These are phyloP conservation scores for Hypholoma fasciculare DNA, from an alignment of 768 basidiomycete species.

Conservation along the genomic window DNA sequence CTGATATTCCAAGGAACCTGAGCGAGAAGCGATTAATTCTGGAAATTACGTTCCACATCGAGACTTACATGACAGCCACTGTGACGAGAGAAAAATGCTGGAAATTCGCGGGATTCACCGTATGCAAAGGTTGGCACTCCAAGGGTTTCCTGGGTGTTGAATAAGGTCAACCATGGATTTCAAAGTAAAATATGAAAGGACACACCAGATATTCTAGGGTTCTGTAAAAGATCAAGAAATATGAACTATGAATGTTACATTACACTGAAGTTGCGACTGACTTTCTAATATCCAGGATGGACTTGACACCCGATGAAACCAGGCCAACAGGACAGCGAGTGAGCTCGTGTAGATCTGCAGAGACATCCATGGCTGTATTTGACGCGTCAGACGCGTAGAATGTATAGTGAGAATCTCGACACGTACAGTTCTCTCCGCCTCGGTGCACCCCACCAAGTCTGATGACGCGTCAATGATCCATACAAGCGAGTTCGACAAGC, in stretches of 20 bases:
- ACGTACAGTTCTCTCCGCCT: slow-evolving; percentile 48
- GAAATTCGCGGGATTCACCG: slow-evolving; percentile 76
- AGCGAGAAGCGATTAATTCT: not conserved
- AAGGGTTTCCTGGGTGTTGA: slow-evolving; percentile 74
- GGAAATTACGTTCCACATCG: too few species aligned
- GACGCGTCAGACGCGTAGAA: slow-evolving; percentile 1
- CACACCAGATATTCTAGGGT: slow-evolving; percentile 79
- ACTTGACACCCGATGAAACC: slow-evolving; percentile 92
- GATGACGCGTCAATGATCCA: not conserved
- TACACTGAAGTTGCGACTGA: slow-evolving; percentile 13
- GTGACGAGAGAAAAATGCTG: slow-evolving; percentile 87
- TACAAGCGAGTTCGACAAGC: not conserved
- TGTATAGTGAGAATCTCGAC: too few species aligned
- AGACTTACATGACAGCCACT: slow-evolving; percentile 75
- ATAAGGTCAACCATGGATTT: not conserved
- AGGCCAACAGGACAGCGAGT: slow-evolving; percentile 88
- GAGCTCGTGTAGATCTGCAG: slow-evolving; percentile 91
- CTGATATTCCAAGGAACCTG: slow-evolving; percentile 81
- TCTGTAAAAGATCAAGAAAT: slow-evolving; percentile 31
- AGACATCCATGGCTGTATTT: slow-evolving; percentile 83
- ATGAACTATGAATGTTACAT: not conserved
- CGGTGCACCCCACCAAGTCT: slow-evolving; percentile 41
- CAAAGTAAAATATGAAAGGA: not conserved
- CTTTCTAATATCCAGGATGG: slow-evolving; percentile 91
- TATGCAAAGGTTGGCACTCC: slow-evolving; percentile 91